Evolutionary conservation across 148 eudicot genomes (phyloP).

Genomic region (Camellia japonica): DNA sequence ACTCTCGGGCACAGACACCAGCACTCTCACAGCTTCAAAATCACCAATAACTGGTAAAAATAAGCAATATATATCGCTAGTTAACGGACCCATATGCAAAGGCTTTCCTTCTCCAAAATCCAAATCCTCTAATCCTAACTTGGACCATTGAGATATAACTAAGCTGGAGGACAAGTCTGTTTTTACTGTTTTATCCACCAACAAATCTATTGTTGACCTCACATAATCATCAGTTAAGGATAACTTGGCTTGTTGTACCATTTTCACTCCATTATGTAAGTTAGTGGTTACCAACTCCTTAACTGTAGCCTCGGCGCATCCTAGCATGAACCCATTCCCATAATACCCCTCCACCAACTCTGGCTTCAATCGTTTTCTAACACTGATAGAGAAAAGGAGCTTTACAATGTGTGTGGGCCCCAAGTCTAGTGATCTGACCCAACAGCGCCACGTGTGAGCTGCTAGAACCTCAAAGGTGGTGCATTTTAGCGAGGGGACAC

Average conservation of each 20-base stretch:
- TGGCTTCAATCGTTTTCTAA: conserved; percentile 46
- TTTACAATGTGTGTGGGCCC: conserved; percentile 43
- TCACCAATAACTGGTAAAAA: conserved; percentile 66
- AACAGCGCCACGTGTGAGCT: conserved; percentile 86
- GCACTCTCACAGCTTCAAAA: conserved; percentile 52
- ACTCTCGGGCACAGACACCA: conserved; percentile 62
- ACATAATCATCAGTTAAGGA: conserved; percentile 48
- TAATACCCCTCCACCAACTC: conserved; percentile 63
- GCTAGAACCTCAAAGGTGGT: conserved; percentile 84
- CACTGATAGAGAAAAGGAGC: conserved; percentile 71
- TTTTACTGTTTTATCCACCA: conserved; percentile 59
- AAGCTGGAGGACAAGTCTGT: conserved; percentile 55
- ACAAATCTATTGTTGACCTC: conserved; percentile 52
- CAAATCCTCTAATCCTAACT: conserved; percentile 66
- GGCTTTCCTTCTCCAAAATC: conserved; percentile 85
- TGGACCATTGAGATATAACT: conserved; percentile 93
- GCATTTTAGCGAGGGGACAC: conserved; percentile 68
- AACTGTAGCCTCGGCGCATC: conserved; percentile 65
- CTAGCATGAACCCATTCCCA: conserved; percentile 86
- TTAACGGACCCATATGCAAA: conserved; percentile 73
- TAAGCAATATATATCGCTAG: conserved; percentile 81
- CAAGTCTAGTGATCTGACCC: conserved; percentile 60
- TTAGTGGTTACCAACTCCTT: conserved; percentile 49
- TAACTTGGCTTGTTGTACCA: conserved; percentile 77
- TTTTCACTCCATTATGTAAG: conserved; percentile 44